These are phyloP conservation scores for Cutaneotrichosporon mucoides DNA, from an alignment of 1,284 basidiomycete species.

Conservation along the genomic window DNA sequence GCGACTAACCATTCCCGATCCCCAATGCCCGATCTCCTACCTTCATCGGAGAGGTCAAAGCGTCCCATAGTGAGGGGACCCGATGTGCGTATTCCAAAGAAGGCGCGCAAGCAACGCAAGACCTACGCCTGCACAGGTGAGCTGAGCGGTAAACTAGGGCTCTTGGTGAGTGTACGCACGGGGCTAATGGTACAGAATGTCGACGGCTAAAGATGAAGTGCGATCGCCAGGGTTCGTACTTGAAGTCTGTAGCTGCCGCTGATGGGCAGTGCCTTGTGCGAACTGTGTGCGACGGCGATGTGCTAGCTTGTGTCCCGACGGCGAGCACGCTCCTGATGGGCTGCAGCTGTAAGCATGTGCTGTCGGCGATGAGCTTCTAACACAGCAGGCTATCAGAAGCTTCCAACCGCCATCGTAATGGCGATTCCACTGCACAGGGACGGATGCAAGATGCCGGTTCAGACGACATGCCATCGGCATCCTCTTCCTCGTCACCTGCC, in stretches of 20 bases:
- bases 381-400: neutral
- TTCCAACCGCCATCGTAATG: neutral
- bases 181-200: neutral
- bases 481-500: too few relatives aligned
- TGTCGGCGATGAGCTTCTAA: neutral
- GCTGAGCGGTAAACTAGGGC: neutral
- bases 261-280: neutral
- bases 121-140: neutral
- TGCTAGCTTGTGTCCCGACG: neutral
- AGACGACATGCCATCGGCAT: too few relatives aligned
- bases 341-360: neutral
- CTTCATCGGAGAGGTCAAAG: too few relatives aligned
- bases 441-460: too few relatives aligned
- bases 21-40: too few relatives aligned
- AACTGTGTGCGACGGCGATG: neutral
- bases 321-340: neutral
- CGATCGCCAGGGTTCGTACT: neutral
- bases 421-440: too few relatives aligned
- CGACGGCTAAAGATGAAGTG: conserved; percentile 2
- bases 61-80: too few relatives aligned
- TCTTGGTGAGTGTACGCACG: too few relatives aligned
- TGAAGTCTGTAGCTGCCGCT: neutral
- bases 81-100: neutral
- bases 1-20: too few relatives aligned
- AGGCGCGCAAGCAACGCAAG: neutral